Conservation (phyloP, 108 stramenopile genomes). For the Cylindrotheca closterium region DNA sequence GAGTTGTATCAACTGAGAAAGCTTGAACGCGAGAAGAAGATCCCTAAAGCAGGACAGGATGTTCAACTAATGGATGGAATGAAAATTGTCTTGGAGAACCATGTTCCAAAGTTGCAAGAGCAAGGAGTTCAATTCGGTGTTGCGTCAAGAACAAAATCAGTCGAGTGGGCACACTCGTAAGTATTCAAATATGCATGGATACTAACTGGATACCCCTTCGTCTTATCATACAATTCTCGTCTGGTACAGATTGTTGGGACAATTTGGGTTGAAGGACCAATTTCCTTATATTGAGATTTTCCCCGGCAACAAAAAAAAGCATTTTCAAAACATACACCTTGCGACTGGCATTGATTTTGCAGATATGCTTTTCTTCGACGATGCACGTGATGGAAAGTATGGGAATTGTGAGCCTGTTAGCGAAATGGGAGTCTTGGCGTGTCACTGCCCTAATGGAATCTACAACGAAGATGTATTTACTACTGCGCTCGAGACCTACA, state of each 20-base stretch:
- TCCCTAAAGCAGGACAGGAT: slow-evolving; percentile 59
- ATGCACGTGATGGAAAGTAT: slow-evolving; percentile 69
- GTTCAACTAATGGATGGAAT: slow-evolving; percentile 61
- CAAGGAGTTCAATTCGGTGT: slow-evolving; percentile 56
- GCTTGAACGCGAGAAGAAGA: slow-evolving; percentile 32
- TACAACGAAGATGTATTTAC: slow-evolving; percentile 42
- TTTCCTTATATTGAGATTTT: slow-evolving; percentile 73
- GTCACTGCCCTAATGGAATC: slow-evolving; percentile 67
- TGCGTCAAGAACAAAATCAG: slow-evolving; percentile 70
- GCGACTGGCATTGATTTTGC: slow-evolving; percentile 54
- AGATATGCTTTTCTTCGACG: slow-evolving; percentile 91
- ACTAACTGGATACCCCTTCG: background rate
- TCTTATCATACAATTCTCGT: background rate
- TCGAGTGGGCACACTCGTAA: slow-evolving; percentile 61
- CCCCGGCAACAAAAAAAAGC: slow-evolving; percentile 70
- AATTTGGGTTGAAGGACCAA: slow-evolving; percentile 51
- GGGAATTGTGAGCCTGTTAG: slow-evolving; percentile 74
- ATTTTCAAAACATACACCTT: slow-evolving; percentile 56
- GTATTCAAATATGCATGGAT: background rate
- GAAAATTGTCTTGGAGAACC: slow-evolving; percentile 38
- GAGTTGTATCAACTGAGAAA: slow-evolving; percentile 80
- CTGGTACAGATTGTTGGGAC: slow-evolving; percentile 35
- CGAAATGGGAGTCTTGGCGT: slow-evolving; percentile 63
- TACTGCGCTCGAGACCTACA: slow-evolving; percentile 47
- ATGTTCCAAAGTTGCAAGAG: slow-evolving; percentile 23